Base-by-base conservation (phyloP, 2,329 filamentous ascomycete species). In the Alternaria sp. region DNA sequence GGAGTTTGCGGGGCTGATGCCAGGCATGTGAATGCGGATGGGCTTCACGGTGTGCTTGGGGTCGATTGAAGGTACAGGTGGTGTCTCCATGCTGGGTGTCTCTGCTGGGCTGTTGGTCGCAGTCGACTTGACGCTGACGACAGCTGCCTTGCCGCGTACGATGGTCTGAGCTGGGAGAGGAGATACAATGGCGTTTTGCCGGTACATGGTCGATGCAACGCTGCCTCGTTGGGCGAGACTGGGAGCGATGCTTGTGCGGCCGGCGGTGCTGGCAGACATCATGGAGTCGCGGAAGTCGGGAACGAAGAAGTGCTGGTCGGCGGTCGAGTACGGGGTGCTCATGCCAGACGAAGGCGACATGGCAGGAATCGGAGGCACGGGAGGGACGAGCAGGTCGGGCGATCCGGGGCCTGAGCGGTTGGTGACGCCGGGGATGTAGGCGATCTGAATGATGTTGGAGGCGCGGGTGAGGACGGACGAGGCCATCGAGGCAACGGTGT, bases 391-490 rank as follows among this genome's bases (percentile, higher is more conserved):
- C 19, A 93, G 83, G 43, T 89, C 89, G 4, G 93, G 92, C 1
- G 93, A 95, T n/a, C 91, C 90, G 6, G 92, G 91, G 8, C 90
- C 90, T 12, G 94, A 93, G 70, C 95, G 89, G 82, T 97, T 97
- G 64, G 93, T 97, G 73, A 98, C 94, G 63, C 96, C 96, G 13
- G 96, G 96, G 69, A 99, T 98, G 80, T 98, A 99, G 59, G 96
- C 96, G 81, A 99, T 99, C 82, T 98, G 96, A 74, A 99, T 99
- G 78, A 99, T 95, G 83, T 99, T 99, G 75, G 96, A 98, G 52
- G 96, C 96, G 66, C 96, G 90, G 17, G 96, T 98, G 64, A 97
- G 87, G 62, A 98, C 93, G 25, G 95, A 98, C 10, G 94, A 97
- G 15, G 96, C 96, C 77, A 99, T 93, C 12, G 95, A 98, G 74